Base-by-base conservation (phyloP, 495 filamentous ascomycete species). In the Choiromyces venosus region DNA sequence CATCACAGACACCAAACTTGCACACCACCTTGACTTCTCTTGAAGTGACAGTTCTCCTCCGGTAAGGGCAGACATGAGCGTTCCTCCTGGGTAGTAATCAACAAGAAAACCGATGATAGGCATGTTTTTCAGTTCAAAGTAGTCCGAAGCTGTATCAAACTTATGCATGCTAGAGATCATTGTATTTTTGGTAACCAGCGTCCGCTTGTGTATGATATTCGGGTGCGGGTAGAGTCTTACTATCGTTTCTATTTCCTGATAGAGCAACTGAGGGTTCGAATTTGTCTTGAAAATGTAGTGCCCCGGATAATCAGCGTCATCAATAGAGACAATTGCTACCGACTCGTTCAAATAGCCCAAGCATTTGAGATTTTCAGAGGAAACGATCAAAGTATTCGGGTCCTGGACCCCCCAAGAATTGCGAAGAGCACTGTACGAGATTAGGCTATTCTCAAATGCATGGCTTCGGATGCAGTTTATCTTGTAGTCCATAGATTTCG, bases 261-360 rank as follows among this genome's bases (percentile, higher is more conserved):
- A 77, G 9, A 77, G 38, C 8, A 10, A 37, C 25, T 46, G n/a
- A n/a, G 67, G 37, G 4, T 39, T 40, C 25, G 35, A 6, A n/a
- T 77, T 77, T 4, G 75, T 77, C 40, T 77, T 77, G 40, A 77
- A 71, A 7, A 74, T 67, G 56, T 76, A 77, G 16, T 61, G 8
- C 25, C 65, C 46, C 7, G 66, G 19, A 18, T 68, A n/a, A n/a
- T n/a, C n/a, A n/a, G n/a, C 61, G 4, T 69, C 46, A 36, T 4
- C 39, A 6, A 66, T 16, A 5, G 70, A 69, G 9, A 77, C 75
- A 7, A 77, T 56, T 0, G 70, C 29, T 19, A 77, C 75, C 16
- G 75, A 72, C 56, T 77, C 75, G n/a, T 77, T 74, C 9, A 77
- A 36, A 69, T 70, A 77, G 12, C 65, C 65, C 46, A 33, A 37